These are phyloP conservation scores for Boletus sensibilis DNA, from an alignment of 768 basidiomycete species.

Conservation along the genomic window DNA sequence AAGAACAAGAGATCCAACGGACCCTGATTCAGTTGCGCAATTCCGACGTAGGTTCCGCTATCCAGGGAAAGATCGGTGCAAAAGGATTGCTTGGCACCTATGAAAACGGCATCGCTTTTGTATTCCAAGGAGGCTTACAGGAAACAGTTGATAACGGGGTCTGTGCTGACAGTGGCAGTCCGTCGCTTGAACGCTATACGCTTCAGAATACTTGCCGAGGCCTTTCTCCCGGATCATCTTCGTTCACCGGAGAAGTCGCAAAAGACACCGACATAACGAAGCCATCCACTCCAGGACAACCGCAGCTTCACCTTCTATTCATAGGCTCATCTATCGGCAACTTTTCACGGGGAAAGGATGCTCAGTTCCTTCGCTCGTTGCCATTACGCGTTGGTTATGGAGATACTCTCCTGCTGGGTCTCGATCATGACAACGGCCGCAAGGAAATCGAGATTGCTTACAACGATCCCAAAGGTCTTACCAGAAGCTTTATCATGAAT, in stretches of 20 bases:
- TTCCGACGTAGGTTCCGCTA: conserved; percentile 59
- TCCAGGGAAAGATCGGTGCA: conserved; percentile 71
- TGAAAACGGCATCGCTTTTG: conserved; percentile 81
- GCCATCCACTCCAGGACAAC: conserved; percentile 50
- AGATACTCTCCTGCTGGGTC: conserved; percentile 86
- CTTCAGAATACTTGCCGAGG: conserved; percentile 24
- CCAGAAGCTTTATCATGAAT: conserved; percentile 81
- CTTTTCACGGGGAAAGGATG: conserved; percentile 69
- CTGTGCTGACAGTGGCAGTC: background rate
- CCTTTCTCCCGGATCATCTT: conserved; percentile 40
- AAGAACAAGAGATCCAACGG: conserved; percentile 79
- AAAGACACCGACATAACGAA: conserved; percentile 10
- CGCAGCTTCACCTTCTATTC: conserved; percentile 82
- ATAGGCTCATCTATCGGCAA: conserved; percentile 92
- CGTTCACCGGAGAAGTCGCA: conserved; percentile 22
- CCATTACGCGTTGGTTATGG: conserved; percentile 72
- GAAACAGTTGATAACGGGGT: conserved; percentile 6
- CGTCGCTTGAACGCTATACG: conserved; percentile 10
- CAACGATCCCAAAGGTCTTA: conserved; percentile 75
- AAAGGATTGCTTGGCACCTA: conserved; percentile 92
- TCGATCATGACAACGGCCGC: conserved; percentile 79
- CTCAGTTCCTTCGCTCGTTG: conserved; percentile 70
- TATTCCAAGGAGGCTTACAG: conserved; percentile 45
- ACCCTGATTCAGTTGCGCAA: conserved; percentile 65
- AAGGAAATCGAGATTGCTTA: conserved; percentile 81